Base-by-base conservation (phyloP, 257 asterid genomes). In the Solanum lignicaule region DNA sequence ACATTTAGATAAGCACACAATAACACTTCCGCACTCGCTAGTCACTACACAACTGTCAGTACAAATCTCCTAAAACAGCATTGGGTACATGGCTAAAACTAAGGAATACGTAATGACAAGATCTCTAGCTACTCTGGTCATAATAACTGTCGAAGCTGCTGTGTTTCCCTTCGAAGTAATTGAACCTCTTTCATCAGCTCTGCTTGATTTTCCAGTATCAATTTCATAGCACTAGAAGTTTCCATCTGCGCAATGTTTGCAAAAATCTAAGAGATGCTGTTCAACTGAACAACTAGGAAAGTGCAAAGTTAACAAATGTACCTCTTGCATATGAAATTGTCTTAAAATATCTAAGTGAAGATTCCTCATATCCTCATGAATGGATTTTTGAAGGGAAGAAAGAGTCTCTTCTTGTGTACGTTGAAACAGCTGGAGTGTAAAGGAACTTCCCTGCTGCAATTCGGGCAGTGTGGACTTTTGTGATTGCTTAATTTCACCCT, bases 281-380 rank as follows among this genome's bases (percentile, higher is more conserved):
- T 31, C 69, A 82, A 5, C 41, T 0, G 25, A 82, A 82, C 1
- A 81, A 48, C 85, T 29, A 82, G 31, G 25, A 3, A 46, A 48
- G 69, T 48, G 39, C 69, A 48, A 46, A 82, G 41, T 82, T 82
- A 48, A 46, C 20, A 60, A 87, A 78, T 87, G 84, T 93, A 97
- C 99, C 98, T 97, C 98, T 91, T 94, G 99, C 94, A 97, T 88
- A 86, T 97, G 99, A 88, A 94, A 96, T 74, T 97, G 99, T 89
- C 98, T 94, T 73, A 96, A 84, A 84, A 94, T 91, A 91, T 97
- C 99, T 33, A 97, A 88, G 84, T 97, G 98, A 89, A 97, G 98
- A 90, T 97, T 96, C 39, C 98, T 94, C 95, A 94, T 94, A 84
- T 95, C 98, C 87, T 94, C 98, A n/a, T 95, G 99, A 89, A 96